These are phyloP conservation scores for Starmerella sp. DNA, from an alignment of 805 yeast genomes.

Conservation along the genomic window DNA sequence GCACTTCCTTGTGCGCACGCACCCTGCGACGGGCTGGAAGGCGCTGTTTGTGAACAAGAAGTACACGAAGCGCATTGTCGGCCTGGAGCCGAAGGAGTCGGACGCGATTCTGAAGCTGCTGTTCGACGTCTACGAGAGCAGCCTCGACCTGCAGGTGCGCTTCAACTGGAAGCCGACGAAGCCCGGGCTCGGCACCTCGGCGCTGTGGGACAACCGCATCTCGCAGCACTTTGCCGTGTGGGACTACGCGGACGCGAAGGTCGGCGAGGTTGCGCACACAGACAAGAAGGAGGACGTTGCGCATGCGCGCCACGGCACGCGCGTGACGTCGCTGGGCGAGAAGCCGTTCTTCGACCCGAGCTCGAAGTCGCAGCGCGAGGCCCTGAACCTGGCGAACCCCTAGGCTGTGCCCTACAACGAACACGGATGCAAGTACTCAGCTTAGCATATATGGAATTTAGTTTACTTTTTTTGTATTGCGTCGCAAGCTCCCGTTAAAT, in stretches of 20 bases:
- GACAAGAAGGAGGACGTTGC: conserved; percentile 6
- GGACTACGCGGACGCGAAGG: conserved; percentile 29
- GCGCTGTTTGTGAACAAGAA: conserved; percentile 45
- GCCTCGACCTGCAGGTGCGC: conserved; percentile 36
- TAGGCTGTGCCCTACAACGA: not conserved
- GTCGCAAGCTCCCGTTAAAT: no score
- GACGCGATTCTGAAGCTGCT: conserved; percentile 49
- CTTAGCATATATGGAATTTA: not conserved
- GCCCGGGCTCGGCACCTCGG: conserved; percentile 28
- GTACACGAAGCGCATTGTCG: conserved; percentile 57
- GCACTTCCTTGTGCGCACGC: conserved; percentile 51
- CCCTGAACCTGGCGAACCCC: conserved; percentile 17
- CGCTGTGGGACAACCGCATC: conserved; percentile 47
- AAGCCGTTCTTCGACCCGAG: conserved; percentile 40
- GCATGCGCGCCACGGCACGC: conserved; percentile 36
- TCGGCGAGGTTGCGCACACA: not conserved
- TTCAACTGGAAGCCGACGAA: conserved; percentile 38
- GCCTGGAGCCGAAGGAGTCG: conserved; percentile 62
- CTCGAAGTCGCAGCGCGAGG: conserved; percentile 22
- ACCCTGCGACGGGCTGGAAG: conserved; percentile 56
- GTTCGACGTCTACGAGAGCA: conserved; percentile 29
- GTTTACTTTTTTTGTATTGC: not conserved
- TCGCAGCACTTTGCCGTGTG: conserved; percentile 42
- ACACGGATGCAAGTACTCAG: no score
- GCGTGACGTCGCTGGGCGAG: conserved; percentile 46